phyloP scores from a whole-genome alignment of 129 eudicot species.

The Ambrosia artemisiifolia region DNA sequence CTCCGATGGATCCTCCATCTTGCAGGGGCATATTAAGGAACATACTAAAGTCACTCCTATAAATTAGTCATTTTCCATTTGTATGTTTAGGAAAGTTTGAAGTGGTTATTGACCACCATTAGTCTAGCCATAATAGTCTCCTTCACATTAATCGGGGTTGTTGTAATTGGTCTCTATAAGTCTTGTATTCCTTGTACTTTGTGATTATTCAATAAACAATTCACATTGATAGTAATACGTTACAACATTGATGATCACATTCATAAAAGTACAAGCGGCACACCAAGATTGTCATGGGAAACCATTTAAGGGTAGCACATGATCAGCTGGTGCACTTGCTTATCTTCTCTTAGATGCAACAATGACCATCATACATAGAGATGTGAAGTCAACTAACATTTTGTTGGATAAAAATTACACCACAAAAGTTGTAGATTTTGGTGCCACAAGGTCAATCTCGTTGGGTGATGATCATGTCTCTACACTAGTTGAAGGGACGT shows the following conservation, averaged over 20 bases:
- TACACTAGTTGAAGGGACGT: background rate
- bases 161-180: no score
- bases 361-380: background rate
- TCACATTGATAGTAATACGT: no score
- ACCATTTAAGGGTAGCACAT: background rate
- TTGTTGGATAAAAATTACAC: background rate
- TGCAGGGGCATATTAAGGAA: background rate
- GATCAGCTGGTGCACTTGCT: background rate
- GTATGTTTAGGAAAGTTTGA: no score
- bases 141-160: no score
- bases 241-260: background rate
- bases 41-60: no score
- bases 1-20: background rate
- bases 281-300: background rate
- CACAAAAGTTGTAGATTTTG: background rate
- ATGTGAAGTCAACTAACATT: background rate
- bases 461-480: background rate
- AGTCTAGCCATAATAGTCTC: no score
- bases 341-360: background rate
- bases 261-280: background rate
- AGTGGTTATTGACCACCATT: no score
- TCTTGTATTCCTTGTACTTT: no score
- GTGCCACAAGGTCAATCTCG: background rate
- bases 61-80: no score
- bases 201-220: no score